Evolutionary conservation across 257 asterid species (phyloP), one percentile per base, ranked within the genome.

Genomic region (Lycium barbarum): DNA sequence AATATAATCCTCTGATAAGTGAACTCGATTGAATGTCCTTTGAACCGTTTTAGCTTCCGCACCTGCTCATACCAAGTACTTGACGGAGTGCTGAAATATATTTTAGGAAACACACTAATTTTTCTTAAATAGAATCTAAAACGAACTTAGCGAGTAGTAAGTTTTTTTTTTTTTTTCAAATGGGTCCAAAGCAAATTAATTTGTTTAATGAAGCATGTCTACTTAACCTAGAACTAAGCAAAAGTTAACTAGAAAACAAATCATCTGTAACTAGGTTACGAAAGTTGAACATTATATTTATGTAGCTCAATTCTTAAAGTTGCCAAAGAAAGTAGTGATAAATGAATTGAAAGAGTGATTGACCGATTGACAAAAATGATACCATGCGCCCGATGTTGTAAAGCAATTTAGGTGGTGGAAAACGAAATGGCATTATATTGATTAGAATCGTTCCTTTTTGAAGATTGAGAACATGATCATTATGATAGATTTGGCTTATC

Each of bases 371-470:
- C 26, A 14, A 43, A 43, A 83, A 26, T 35, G 55, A 53, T 3
- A 83, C 9, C 11, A 51, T 51, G 79, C 55, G 9, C 54, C 66
- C 22, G 4, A 54, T 10, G 43, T 67, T 20, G 63, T 79, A 72
- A 40, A 83, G 87, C 86, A 86, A 78, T 79, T 78, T 83, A 62
- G 70, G 86, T 58, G 85, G 86, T 79, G 84, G 59, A 74, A 83
- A 26, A 83, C 66, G 40, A 78, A 33, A 47, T 79, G 82, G 36
- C 6, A 40, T 40, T 47, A 58, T 43, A 38, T 15, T 40, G 80
- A 15, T 45, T 9, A 72, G 15, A 72, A 72, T 72, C 80, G 40
- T 43, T 72, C 43, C 20, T 14, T 17, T 72, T 6, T 38, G 53
- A 72, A 72, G 26, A 71, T 11, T 43, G 80, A 26, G 53, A 13